Conservation (phyloP, 495 filamentous ascomycete genomes). For the Hypoxylon subgilvum region DNA sequence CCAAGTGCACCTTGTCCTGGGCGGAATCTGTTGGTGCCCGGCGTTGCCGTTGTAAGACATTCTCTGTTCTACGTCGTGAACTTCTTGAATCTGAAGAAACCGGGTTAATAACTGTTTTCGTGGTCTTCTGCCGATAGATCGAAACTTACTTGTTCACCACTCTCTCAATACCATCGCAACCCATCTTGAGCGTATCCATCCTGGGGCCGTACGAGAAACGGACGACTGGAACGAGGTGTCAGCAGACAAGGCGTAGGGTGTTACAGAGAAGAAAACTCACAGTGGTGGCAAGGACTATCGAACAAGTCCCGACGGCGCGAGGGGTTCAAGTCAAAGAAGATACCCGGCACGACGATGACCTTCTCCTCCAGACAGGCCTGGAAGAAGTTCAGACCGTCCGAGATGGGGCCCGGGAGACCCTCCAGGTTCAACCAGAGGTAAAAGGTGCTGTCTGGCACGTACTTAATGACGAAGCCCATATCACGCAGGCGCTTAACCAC, state of each 20-base stretch:
- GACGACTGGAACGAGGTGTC: constrained; percentile 57
- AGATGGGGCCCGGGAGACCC: constrained; percentile 74
- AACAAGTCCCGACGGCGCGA: constrained; percentile 88
- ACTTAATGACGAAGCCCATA: constrained; percentile 83
- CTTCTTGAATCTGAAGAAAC: constrained; percentile 25
- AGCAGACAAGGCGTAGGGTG: constrained; percentile 1
- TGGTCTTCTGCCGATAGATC: not conserved
- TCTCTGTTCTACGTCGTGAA: constrained; percentile 3
- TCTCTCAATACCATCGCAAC: constrained; percentile 87
- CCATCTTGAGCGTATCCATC: constrained; percentile 84
- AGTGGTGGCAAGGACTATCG: constrained; percentile 94
- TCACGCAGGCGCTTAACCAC: constrained; percentile 74
- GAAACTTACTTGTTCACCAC: constrained; percentile 69
- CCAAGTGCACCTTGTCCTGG: not conserved
- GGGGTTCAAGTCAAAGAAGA: constrained; percentile 91
- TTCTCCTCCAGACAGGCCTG: constrained; percentile 88
- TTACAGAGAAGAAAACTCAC: constrained; percentile 27
- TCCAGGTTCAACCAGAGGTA: constrained; percentile 72
- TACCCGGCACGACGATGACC: constrained; percentile 93
- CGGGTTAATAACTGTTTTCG: not conserved
- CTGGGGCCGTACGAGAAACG: constrained; percentile 88
- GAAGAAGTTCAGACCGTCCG: constrained; percentile 96
- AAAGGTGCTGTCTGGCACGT: constrained; percentile 87
- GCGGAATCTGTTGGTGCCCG: too few species aligned
- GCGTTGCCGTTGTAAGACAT: too few species aligned